phyloP scores from a whole-genome alignment of 345 rosid genomes.

The Eucalyptus sp. region DNA sequence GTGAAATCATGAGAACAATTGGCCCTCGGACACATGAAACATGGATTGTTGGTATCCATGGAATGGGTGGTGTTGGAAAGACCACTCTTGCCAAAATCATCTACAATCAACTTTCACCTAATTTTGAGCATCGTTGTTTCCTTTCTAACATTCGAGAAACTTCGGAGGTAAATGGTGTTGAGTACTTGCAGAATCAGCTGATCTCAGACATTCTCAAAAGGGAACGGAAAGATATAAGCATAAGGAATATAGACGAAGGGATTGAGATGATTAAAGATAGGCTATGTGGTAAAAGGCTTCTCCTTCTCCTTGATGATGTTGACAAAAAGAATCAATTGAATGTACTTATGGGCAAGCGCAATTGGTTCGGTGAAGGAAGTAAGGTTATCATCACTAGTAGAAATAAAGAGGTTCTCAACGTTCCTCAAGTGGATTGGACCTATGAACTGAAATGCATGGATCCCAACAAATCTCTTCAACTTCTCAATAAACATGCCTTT shows the following conservation, averaged over 20 bases:
- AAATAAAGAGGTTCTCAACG: background rate
- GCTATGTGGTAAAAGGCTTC: background rate
- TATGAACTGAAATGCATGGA: background rate
- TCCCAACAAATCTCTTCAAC: background rate
- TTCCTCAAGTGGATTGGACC: background rate
- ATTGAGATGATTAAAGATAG: background rate
- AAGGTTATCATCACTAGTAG: background rate
- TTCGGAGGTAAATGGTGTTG: too few relatives aligned
- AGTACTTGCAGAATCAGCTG: too few relatives aligned
- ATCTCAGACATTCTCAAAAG: too few relatives aligned
- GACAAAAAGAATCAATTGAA: background rate
- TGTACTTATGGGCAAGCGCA: background rate
- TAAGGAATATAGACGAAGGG: background rate
- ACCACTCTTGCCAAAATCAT: too few relatives aligned
- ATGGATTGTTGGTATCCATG: too few relatives aligned
- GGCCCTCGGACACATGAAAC: too few relatives aligned
- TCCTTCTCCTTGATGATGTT: background rate
- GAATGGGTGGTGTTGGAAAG: too few relatives aligned
- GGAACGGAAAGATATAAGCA: too few relatives aligned
- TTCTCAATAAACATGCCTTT: background rate
- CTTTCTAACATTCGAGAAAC: too few relatives aligned
- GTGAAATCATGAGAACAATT: too few relatives aligned
- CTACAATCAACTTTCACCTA: too few relatives aligned
- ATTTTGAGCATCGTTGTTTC: too few relatives aligned
- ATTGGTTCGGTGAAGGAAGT: background rate